Evolutionary conservation across 129 eudicot species (phyloP).

Genomic region (Centaurea solstitialis): DNA sequence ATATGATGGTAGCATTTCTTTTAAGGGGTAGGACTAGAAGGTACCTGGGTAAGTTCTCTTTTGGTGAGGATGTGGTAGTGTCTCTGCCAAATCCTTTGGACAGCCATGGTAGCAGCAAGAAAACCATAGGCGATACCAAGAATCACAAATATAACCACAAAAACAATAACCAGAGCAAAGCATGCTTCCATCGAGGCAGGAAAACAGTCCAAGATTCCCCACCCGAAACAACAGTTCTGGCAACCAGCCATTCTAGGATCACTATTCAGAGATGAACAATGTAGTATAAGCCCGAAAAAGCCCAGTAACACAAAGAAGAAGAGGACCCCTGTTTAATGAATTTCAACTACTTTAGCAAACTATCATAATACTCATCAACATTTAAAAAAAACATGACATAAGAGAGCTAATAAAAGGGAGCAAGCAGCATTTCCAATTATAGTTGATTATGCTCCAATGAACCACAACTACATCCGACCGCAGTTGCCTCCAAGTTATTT

Average conservation of each 20-base stretch:
- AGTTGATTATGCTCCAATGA: too few relatives aligned
- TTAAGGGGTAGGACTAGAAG: neutral
- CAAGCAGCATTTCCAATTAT: neutral
- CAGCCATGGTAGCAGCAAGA: conserved; percentile 84
- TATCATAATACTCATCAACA: neutral
- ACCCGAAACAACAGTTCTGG: conserved; percentile 84
- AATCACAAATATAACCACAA: conserved; percentile 60
- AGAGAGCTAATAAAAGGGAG: neutral
- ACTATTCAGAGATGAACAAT: conserved; percentile 55
- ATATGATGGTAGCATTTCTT: neutral
- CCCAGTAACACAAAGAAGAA: conserved; percentile 72
- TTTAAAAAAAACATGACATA: neutral
- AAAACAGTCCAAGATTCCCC: conserved; percentile 82
- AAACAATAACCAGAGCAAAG: conserved; percentile 49
- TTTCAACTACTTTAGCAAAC: conserved; percentile 7
- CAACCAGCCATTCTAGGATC: conserved; percentile 78
- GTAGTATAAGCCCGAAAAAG: conserved; percentile 58
- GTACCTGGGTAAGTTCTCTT: conserved; percentile 78
- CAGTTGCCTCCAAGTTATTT: too few relatives aligned
- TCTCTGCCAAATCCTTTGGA: conserved; percentile 90
- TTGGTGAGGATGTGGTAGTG: conserved; percentile 92
- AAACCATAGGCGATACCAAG: conserved; percentile 88
- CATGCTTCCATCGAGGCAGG: conserved; percentile 85
- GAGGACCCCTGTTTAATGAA: conserved; percentile 57
- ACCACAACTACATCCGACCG: too few relatives aligned